Evolutionary conservation across 2,329 filamentous ascomycete species (phyloP), one percentile per base, ranked within the genome.

Genomic region (Phoma sp.): DNA sequence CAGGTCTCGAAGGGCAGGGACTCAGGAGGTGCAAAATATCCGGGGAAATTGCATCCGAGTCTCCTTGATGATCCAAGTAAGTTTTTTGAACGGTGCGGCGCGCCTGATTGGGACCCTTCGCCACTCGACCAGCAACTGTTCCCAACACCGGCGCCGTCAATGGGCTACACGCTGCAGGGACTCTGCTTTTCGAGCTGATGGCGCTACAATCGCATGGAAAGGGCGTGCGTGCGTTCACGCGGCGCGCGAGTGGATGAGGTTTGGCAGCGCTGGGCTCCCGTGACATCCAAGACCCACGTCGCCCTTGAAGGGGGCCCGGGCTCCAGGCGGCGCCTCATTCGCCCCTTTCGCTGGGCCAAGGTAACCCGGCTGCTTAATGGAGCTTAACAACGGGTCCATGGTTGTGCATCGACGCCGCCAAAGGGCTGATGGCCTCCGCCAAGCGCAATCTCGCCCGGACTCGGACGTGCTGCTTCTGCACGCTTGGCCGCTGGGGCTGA

Each of bases 381-480:
- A 60, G 61, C 54, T 55, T 59, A 56, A 51, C 43, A 49, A 49
- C 55, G 54, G 55, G 44, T 40, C 50, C 44, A 43, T 31, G 51
- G 52, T 52, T 38, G 53, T 45, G 57, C 52, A 45, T 44, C 48
- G 49, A 57, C 53, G 55, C 58, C 43, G 57, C 55, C 52, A 59
- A 59, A 57, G 43, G 59, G 52, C 47, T 61, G 47, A 51, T 43
- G 45, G 59, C 41, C 53, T 40, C 55, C 55, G 66, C 64, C 63
- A 69, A 67, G 64, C 50, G 50, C 51, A 69, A 69, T 68, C 58
- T 69, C 62, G 58, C 52, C 49, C 58, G 58, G 51, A 49, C 43
- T 49, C 51, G 51, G 55, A 37, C 54, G 52, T 51, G 50, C 53
- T 62, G 51, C 56, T 64, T 57, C 58, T 63, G 59, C 49, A 39